Conservation (phyloP, 208 protist species). For the Herpetomonas samuelpessoai region DNA sequence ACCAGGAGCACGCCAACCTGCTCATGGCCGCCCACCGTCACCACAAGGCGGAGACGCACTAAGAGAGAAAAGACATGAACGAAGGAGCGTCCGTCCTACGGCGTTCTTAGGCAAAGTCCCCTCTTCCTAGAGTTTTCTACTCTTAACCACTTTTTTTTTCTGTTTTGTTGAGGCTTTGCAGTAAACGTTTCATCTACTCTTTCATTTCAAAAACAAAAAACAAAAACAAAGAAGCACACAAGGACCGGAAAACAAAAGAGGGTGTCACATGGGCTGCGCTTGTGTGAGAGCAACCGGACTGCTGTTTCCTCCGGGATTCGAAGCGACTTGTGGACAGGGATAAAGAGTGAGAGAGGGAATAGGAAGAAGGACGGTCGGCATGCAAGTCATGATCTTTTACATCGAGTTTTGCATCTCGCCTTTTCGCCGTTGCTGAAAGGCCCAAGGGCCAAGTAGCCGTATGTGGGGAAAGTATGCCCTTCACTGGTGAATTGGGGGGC, state of each 20-base stretch:
- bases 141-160: not conserved
- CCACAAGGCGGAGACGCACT: constrained; percentile 30
- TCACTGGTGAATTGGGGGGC: too few species aligned
- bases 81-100: not conserved
- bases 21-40: constrained; percentile 69
- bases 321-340: too few species aligned
- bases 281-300: too few species aligned
- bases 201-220: constrained; percentile 3
- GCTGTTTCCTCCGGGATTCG: too few species aligned
- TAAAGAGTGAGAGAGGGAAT: too few species aligned
- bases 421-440: not conserved
- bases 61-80: constrained; percentile 7
- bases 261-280: too few species aligned
- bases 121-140: too few species aligned
- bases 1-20: constrained; percentile 47
- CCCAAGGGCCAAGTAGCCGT: not conserved
- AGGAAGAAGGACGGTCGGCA: too few species aligned
- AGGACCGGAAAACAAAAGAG: too few species aligned
- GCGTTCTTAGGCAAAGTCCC: constrained; percentile 2
- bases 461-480: too few species aligned
- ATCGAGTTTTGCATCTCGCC: not conserved
- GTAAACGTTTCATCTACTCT: constrained; percentile 8
- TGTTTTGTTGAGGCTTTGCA: not conserved
- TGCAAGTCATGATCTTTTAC: not conserved
- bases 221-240: not conserved